Evolutionary conservation across 2,329 filamentous ascomycete genomes (phyloP), one percentile per base, ranked within the genome.

Genomic region (Mollisiaceae sp.): DNA sequence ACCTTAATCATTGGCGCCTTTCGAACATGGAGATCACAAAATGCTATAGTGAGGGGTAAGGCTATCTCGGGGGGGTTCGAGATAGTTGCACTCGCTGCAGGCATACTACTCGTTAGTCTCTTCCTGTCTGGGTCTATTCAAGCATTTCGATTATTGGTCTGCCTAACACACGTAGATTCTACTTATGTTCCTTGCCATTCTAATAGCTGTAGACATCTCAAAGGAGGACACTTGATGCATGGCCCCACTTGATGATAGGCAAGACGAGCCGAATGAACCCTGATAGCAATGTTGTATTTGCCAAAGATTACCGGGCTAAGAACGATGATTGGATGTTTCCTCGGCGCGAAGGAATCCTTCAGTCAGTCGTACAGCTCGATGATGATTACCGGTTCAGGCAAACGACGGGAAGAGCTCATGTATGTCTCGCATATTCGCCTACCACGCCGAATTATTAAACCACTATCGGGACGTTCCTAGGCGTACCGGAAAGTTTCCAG

Each of bases 1-100:
- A 71, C 69, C 22, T 75, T 83, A 0, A 36, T 83, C 0, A 70
- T 89, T n/a, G 88, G 87, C 0, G 81, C 82, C 1, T 80, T 82
- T 67, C 80, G 88, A 32, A 89, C 86, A 70, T 90, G 84, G 82
- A 82, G 83, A 64, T 82, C 87, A 69, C 88, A 90, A 75, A 80
- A 80, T 72, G 85, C 84, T 0, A 83, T 90, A 66, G 77, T 85
- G 3, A 75, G 82, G 65, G 87, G 87, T 0, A 88, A 83, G 72
- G 80, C 86, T 0, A 76, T 83, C 72, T 80, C 82, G 1, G 86
- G 86, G 6, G 87, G 87, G 0, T 88, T 85, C 82, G 87, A 89
- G 72, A 72, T 89, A 8, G 78, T 80, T 60, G 69, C 77, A 0
- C 79, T 88, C 14, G 83, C 82, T 65, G 67, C 75, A 2, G 74